These are phyloP conservation scores for Xylaria sp. DNA, from an alignment of 2,329 filamentous ascomycete genomes.

Conservation along the genomic window DNA sequence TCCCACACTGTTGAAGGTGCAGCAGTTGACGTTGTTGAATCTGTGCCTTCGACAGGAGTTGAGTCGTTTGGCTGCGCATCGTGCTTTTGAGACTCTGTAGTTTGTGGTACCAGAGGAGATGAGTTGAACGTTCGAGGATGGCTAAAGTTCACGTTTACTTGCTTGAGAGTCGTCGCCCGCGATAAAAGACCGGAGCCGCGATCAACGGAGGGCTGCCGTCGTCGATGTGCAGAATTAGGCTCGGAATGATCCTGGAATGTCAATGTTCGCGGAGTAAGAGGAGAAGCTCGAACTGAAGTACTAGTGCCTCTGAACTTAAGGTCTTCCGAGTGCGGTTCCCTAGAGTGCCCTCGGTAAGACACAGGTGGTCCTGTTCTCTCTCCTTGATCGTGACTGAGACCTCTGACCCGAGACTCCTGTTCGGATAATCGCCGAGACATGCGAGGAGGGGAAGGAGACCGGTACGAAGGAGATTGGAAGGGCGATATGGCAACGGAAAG, in stretches of 20 bases:
- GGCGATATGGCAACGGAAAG: slow-evolving; percentile 63
- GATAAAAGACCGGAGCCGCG: slow-evolving; percentile 54
- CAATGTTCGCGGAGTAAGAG: slow-evolving; percentile 62
- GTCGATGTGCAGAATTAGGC: slow-evolving; percentile 46
- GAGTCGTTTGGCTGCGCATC: slow-evolving; percentile 54
- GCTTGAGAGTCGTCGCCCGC: slow-evolving; percentile 60
- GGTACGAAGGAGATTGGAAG: slow-evolving; percentile 46
- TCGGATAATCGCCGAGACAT: slow-evolving; percentile 67
- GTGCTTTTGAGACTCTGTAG: slow-evolving; percentile 53
- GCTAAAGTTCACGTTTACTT: slow-evolving; percentile 52
- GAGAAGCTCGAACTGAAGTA: slow-evolving; percentile 56
- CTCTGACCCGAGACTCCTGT: slow-evolving; percentile 60
- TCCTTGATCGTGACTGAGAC: slow-evolving; percentile 56
- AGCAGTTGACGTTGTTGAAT: slow-evolving; percentile 88
- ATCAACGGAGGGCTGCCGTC: slow-evolving; percentile 63
- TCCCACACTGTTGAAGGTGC: slow-evolving; percentile 97
- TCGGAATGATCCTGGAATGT: slow-evolving; percentile 59
- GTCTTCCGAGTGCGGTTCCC: slow-evolving; percentile 57
- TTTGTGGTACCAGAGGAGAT: slow-evolving; percentile 67
- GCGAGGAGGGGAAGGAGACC: slow-evolving; percentile 63
- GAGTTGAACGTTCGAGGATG: slow-evolving; percentile 65
- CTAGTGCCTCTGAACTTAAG: slow-evolving; percentile 53
- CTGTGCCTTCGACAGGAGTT: slow-evolving; percentile 73
- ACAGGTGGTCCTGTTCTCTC: slow-evolving; percentile 57
- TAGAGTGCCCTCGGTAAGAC: slow-evolving; percentile 56